Percentiles rank a stretch among this genome's conserved stretches.
Conservation (phyloP, 257 asterid genomes). For the Mitragyna speciosa region DNA sequence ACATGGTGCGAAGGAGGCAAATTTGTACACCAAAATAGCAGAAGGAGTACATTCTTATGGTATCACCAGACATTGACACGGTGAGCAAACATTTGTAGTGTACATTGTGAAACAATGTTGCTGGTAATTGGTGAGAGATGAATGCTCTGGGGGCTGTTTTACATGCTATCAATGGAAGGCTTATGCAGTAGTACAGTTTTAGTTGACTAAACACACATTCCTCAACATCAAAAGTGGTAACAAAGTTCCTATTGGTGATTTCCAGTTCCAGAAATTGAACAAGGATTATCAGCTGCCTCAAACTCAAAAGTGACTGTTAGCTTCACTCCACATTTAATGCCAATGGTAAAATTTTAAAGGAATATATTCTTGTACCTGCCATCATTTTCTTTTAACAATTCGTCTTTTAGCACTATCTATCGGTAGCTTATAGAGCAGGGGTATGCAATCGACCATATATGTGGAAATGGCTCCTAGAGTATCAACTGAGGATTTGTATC, state of each 20-base stretch:
- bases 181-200: neutral
- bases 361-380: slow-evolving; percentile 1
- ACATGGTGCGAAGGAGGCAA: slow-evolving; percentile 95
- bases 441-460: slow-evolving; percentile 95
- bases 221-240: neutral
- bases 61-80: slow-evolving; percentile 86
- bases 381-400: neutral
- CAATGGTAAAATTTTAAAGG: slow-evolving; percentile 59
- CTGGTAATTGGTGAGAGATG: neutral
- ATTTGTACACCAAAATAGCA: slow-evolving; percentile 90
- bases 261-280: slow-evolving; percentile 98
- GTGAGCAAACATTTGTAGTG: slow-evolving; percentile 40
- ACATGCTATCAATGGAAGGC: neutral
- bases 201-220: neutral
- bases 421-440: slow-evolving; percentile 68
- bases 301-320: slow-evolving; percentile 84
- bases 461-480: slow-evolving; percentile 83
- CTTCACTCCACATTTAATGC: slow-evolving; percentile 97
- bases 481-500: slow-evolving; percentile 65
- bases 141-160: neutral
- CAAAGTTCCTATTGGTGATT: slow-evolving; percentile 9
- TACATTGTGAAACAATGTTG: neutral
- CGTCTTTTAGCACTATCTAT: neutral
- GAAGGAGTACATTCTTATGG: slow-evolving; percentile 96
- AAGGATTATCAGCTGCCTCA: slow-evolving; percentile 82